These are phyloP conservation scores for Coemansia sp. DNA, from an alignment of 192 early-diverging fungal genomes.

Conservation along the genomic window DNA sequence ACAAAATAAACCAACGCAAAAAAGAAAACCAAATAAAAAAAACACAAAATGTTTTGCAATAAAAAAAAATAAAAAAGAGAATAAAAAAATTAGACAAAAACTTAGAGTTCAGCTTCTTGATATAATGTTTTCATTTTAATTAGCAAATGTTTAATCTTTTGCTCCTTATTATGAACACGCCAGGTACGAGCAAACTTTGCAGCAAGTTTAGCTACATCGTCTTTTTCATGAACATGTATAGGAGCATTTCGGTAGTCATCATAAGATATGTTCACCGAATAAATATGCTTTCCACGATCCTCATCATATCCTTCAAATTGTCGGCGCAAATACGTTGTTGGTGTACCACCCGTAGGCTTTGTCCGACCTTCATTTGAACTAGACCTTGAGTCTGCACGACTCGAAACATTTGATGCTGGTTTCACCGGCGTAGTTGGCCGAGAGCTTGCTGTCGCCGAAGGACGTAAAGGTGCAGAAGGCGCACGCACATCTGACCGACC, in stretches of 20 bases:
- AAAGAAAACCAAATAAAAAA: not conserved
- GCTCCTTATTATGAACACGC: conserved; percentile 44
- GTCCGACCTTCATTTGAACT: conserved; percentile 35
- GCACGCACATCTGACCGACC: conserved; percentile 6
- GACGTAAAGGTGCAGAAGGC: conserved; percentile 8
- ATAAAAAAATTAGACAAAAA: not conserved
- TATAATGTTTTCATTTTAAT: conserved; percentile 33
- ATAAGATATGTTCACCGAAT: conserved; percentile 41
- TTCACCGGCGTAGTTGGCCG: conserved; percentile 19
- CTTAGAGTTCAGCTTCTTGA: conserved; percentile 23
- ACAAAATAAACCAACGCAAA: not conserved
- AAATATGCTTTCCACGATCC: conserved; percentile 40
- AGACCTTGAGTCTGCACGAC: conserved; percentile 12
- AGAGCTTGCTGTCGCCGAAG: not conserved
- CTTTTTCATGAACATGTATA: conserved; percentile 45
- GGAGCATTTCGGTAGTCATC: conserved; percentile 34
- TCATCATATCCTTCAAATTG: conserved; percentile 46
- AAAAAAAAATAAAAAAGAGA: not conserved
- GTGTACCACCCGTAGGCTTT: conserved; percentile 10
- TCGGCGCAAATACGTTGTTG: conserved; percentile 22
- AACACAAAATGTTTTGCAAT: not conserved
- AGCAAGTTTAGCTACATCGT: conserved; percentile 35
- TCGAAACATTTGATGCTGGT: conserved; percentile 7
- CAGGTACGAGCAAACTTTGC: conserved; percentile 44
- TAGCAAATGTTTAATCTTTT: conserved; percentile 37